Evolutionary conservation across 108 stramenopile species (phyloP).

Genomic region (Cyclotella sp.): DNA sequence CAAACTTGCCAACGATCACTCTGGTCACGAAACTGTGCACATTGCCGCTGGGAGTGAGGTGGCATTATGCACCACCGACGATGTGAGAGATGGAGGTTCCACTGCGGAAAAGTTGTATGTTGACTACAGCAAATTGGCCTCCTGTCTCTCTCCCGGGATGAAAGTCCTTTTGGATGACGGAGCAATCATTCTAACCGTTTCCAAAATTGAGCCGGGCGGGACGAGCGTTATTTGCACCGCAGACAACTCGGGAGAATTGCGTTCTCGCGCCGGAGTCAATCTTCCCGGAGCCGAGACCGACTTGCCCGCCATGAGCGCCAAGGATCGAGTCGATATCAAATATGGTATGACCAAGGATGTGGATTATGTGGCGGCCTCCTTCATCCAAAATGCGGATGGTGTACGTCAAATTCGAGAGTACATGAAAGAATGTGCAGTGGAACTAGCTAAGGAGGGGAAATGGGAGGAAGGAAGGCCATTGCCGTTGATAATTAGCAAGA

Average conservation of each 20-base stretch:
- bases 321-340: slow-evolving; percentile 87
- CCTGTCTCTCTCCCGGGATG: slow-evolving; percentile 77
- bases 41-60: slow-evolving; percentile 67
- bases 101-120: slow-evolving; percentile 83
- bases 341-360: slow-evolving; percentile 91
- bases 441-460: slow-evolving; percentile 59
- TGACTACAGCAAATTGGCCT: slow-evolving; percentile 70
- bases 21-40: slow-evolving; percentile 76
- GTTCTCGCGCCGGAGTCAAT: slow-evolving; percentile 97
- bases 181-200: slow-evolving; percentile 87
- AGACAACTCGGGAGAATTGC: slow-evolving; percentile 84
- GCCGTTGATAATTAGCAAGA: slow-evolving; percentile 90
- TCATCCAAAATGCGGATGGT: slow-evolving; percentile 86
- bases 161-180: slow-evolving; percentile 98
- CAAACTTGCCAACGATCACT: slow-evolving; percentile 73
- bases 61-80: slow-evolving; percentile 66
- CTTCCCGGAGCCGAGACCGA: slow-evolving; percentile 94
- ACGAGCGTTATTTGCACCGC: slow-evolving; percentile 69
- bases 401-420: slow-evolving; percentile 85
- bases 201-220: slow-evolving; percentile 56
- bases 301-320: slow-evolving; percentile 89
- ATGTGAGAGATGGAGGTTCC: slow-evolving; percentile 58
- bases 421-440: slow-evolving; percentile 76
- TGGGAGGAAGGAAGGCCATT: slow-evolving; percentile 62
- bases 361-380: slow-evolving; percentile 92